Evolutionary conservation across 2,329 filamentous ascomycete species (phyloP), one percentile per base, ranked within the genome.

Genomic region (Orbilia ellipsospora): DNA sequence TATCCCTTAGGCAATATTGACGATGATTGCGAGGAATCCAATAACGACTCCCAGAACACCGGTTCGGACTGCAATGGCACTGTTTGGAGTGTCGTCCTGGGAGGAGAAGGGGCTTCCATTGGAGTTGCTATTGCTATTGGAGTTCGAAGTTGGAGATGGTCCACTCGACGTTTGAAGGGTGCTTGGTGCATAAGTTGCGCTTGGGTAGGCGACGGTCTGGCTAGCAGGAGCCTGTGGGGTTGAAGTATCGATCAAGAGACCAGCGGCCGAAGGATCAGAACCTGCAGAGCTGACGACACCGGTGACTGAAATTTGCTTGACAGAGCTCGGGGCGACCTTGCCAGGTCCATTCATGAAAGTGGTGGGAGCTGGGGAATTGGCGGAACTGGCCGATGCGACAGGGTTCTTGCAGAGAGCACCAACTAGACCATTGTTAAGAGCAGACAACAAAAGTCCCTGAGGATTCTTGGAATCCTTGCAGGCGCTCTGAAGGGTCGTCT

Each of bases 91-190:
- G 31, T 74, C 63, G 10, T 61, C 62, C 26, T 74, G 70, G 36
- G 70, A 67, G 57, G 42, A 64, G 70, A 74, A 74, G 12, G 64
- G 70, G 59, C 70, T 74, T 36, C 70, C 70, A 23, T 74, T 74
- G 7, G 70, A 59, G 59, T 36, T 60, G 23, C 51, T 67, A 8
- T 42, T 40, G 31, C 26, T 40, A 15, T 55, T 54, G 10, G 31
- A 36, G 10, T 10, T 10, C 26, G 55, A 23, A n/a, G 63, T 67
- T 13, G 62, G 63, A 15, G 36, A 50, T 2, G 70, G 50, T 8
- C 62, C n/a, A n/a, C 7, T 44, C 15, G 70, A 68, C n/a, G 70
- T 63, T 31, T 18, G 50, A 40, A 74, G 51, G 51, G 70, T 74
- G 26, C 63, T 68, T 42, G 70, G 63, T n/a, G 57, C 51, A 23